Evolutionary conservation across 495 filamentous ascomycete species (phyloP).

Genomic region (Trichoderma gamsii): DNA sequence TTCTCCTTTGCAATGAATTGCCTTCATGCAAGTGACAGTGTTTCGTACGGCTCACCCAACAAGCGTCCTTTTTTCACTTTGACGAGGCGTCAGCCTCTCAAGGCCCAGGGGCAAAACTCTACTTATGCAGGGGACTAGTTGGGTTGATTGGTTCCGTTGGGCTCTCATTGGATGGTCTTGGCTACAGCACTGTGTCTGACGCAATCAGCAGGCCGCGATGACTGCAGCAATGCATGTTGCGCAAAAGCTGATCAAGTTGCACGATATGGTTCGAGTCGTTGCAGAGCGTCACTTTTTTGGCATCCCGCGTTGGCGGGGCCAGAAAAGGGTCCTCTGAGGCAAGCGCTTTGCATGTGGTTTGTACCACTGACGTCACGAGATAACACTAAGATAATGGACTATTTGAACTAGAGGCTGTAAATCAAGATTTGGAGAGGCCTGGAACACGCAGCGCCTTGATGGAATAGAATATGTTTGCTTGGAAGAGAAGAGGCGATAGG

Average conservation of each 20-base stretch:
- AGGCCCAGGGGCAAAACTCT: background rate
- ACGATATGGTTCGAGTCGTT: background rate
- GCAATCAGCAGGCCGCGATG: background rate
- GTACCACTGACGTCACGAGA: background rate
- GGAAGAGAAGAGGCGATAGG: background rate
- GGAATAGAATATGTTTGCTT: background rate
- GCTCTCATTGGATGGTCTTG: slow-evolving; percentile 17
- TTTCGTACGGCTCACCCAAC: background rate
- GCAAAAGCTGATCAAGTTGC: background rate
- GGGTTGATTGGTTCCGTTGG: background rate
- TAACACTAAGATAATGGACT: background rate
- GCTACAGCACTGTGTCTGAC: background rate
- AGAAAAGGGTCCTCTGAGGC: background rate
- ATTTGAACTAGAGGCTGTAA: slow-evolving; percentile 22
- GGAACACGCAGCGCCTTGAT: slow-evolving; percentile 6
- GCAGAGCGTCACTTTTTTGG: background rate
- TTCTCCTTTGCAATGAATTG: background rate
- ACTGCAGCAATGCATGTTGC: background rate
- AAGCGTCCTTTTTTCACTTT: background rate
- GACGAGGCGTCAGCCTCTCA: background rate
- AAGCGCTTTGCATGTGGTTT: background rate
- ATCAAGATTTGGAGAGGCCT: slow-evolving; percentile 21
- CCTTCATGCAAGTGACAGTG: background rate
- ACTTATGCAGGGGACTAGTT: background rate
- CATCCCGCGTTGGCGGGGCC: background rate